These are phyloP conservation scores for Ganoderma lingzhi DNA, from an alignment of 1,284 basidiomycete species.

Conservation along the genomic window DNA sequence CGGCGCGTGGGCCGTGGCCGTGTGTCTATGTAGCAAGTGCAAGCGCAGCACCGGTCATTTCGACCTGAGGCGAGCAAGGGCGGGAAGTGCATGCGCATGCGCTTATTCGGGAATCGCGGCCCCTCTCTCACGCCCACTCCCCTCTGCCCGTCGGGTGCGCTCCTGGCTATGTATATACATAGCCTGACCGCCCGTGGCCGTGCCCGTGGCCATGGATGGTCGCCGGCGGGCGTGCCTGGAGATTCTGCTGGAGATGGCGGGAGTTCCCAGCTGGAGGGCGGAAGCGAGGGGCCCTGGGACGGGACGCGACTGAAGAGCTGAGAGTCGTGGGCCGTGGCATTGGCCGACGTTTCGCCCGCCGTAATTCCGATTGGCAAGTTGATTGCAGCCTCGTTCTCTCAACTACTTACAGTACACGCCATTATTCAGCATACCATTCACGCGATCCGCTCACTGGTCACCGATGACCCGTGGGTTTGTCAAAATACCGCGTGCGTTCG, in stretches of 20 bases:
- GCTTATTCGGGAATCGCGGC: neutral
- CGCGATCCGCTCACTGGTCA: neutral
- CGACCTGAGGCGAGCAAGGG: neutral
- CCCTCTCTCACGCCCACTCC: slow-evolving; percentile 1
- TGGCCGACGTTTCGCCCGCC: neutral
- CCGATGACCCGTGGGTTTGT: neutral
- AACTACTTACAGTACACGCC: neutral
- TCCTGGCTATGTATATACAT: neutral
- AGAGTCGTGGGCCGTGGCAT: neutral
- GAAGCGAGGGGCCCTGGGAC: neutral
- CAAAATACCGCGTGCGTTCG: neutral
- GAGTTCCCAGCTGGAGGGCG: neutral
- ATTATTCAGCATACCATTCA: neutral
- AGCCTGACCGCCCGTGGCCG: neutral
- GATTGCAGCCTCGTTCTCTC: neutral
- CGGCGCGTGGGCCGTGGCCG: neutral
- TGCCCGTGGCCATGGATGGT: neutral
- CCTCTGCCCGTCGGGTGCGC: neutral
- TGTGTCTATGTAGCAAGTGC: neutral
- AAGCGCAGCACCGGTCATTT: neutral
- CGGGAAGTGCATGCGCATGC: neutral
- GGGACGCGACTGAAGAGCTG: neutral
- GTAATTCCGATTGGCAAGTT: neutral
- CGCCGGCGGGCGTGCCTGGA: slow-evolving; percentile 1
- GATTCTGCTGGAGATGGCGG: slow-evolving; percentile 5